Conservation (phyloP, 768 basidiomycete genomes). For the Boletus reticuloceps region DNA sequence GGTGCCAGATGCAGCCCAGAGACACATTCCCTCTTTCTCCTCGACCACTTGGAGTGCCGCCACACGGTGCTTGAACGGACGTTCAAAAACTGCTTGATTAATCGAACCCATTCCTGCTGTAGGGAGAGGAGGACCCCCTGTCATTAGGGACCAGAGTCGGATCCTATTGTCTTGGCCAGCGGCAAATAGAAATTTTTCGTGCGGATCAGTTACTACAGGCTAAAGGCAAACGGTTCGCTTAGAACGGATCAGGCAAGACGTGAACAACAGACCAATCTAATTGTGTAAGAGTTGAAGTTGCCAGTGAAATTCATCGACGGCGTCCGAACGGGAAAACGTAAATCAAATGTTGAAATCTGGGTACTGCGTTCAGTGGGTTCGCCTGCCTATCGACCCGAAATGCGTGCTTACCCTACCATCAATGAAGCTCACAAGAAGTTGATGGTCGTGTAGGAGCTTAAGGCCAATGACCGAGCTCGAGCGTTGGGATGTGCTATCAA, state of each 20-base stretch:
- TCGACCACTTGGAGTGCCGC: slow-evolving; percentile 49
- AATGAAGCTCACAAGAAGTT: slow-evolving; percentile 56
- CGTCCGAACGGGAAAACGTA: slow-evolving; percentile 47
- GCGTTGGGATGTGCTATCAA: slow-evolving; percentile 32
- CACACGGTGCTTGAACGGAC: slow-evolving; percentile 37
- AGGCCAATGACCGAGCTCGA: slow-evolving; percentile 55
- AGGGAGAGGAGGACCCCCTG: slow-evolving; percentile 39
- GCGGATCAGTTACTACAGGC: slow-evolving; percentile 62
- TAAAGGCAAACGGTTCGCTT: slow-evolving; percentile 26
- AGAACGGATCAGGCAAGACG: neutral
- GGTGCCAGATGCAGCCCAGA: slow-evolving; percentile 54
- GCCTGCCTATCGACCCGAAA: neutral
- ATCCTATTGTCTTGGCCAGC: slow-evolving; percentile 65
- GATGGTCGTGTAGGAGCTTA: slow-evolving; percentile 45
- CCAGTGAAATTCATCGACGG: slow-evolving; percentile 52
- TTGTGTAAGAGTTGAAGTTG: slow-evolving; percentile 54
- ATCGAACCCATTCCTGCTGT: neutral
- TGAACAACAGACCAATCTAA: slow-evolving; percentile 45
- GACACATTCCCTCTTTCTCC: slow-evolving; percentile 37
- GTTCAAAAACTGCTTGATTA: slow-evolving; percentile 31
- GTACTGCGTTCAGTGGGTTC: neutral
- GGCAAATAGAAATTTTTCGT: slow-evolving; percentile 59
- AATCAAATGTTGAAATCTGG: slow-evolving; percentile 61
- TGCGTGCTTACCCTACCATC: slow-evolving; percentile 54
- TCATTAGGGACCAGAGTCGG: slow-evolving; percentile 66